These are phyloP conservation scores for Crithidia mellificae DNA, from an alignment of 208 protist genomes.

Conservation along the genomic window DNA sequence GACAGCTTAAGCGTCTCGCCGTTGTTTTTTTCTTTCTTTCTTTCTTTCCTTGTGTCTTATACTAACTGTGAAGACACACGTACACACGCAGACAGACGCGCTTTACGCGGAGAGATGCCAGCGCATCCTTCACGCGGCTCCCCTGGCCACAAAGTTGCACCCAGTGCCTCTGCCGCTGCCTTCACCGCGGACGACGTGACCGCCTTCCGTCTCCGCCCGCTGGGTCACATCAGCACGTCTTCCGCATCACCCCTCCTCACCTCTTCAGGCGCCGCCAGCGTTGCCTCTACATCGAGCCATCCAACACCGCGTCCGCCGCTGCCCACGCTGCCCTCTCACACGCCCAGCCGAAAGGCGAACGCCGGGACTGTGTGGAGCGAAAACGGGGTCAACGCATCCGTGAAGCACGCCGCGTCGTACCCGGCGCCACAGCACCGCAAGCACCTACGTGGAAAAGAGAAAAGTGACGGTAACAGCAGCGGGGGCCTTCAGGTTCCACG, in stretches of 20 bases:
- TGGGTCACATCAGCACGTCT: slow-evolving; percentile 4
- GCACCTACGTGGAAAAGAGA: not conserved
- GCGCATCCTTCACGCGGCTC: slow-evolving; percentile 3
- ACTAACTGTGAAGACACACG: not conserved
- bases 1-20: too few relatives aligned
- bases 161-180: not conserved
- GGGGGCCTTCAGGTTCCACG: slow-evolving; percentile 9
- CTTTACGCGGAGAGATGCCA: slow-evolving; percentile 3
- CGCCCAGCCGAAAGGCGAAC: not conserved
- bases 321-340: not conserved
- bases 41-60: too few relatives aligned
- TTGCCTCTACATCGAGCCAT: not conserved
- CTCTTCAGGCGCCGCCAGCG: not conserved
- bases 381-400: not conserved
- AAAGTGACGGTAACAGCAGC: not conserved
- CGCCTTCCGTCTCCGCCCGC: slow-evolving; percentile 15
- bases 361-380: not conserved
- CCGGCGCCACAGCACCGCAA: not conserved
- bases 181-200: slow-evolving; percentile 12
- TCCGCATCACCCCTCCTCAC: not conserved
- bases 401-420: slow-evolving; percentile 13
- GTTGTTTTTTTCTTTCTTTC: too few relatives aligned
- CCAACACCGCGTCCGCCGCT: not conserved
- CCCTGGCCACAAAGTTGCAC: not conserved
- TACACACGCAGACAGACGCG: not conserved